A percentile compares a stretch with the other conserved stretches of the same genome.
phyloP scores from a whole-genome alignment of 345 rosid species.

The Syzygium aqueum region DNA sequence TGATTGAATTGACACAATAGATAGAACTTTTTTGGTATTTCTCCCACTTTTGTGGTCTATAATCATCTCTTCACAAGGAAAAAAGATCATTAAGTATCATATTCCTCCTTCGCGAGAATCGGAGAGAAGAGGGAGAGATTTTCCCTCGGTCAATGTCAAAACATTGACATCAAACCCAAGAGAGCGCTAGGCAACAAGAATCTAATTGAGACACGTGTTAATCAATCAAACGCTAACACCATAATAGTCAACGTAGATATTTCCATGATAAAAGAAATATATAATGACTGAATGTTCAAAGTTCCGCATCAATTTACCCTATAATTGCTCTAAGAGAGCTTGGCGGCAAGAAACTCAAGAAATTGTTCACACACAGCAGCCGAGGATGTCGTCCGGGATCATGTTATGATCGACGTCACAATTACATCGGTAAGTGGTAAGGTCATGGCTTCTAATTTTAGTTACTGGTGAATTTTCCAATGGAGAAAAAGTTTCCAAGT shows the following conservation, averaged over 20 bases:
- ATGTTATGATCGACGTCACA: background rate
- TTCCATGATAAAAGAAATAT: too few species aligned
- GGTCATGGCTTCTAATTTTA: background rate
- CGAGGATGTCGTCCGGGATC: background rate
- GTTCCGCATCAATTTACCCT: background rate
- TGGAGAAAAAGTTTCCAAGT: background rate
- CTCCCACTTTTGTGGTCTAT: background rate
- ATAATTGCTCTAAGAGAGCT: background rate
- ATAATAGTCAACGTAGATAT: background rate
- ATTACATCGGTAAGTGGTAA: background rate
- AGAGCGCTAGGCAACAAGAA: background rate
- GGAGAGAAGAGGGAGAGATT: background rate
- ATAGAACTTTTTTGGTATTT: too few species aligned
- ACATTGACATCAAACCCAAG: background rate
- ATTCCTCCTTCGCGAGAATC: background rate
- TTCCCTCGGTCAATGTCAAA: background rate
- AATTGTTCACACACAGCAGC: background rate
- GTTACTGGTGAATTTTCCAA: background rate
- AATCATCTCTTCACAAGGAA: background rate
- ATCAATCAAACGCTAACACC: background rate
- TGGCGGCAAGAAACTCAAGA: background rate
- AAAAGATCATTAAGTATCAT: background rate
- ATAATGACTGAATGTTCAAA: background rate
- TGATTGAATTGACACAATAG: too few species aligned
- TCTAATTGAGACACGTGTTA: background rate